Evolutionary conservation across 306 rosid species (phyloP).

Genomic region (Acmispon strigosus): DNA sequence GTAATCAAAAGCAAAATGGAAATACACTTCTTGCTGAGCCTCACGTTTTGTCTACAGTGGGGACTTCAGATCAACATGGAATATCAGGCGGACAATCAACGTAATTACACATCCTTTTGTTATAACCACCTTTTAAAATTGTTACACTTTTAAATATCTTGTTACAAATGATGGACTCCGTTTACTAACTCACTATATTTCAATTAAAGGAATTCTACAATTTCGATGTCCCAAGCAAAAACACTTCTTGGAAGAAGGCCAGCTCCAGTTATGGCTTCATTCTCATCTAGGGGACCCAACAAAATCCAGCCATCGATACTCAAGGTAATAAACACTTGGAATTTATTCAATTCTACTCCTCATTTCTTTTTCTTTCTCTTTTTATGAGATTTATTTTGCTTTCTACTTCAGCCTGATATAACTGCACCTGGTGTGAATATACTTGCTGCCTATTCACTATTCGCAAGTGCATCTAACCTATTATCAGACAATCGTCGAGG

Average conservation of each 20-base stretch:
- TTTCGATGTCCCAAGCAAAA: slow-evolving; percentile 14
- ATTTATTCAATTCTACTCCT: background rate
- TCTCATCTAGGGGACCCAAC: slow-evolving; percentile 32
- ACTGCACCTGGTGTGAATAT: slow-evolving; percentile 38
- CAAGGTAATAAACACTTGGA: slow-evolving; percentile 2
- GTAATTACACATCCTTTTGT: background rate
- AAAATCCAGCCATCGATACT: slow-evolving; percentile 23
- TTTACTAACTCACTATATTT: background rate
- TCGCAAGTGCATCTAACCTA: slow-evolving; percentile 17
- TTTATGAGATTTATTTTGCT: background rate
- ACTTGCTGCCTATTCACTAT: slow-evolving; percentile 44
- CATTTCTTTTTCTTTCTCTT: background rate
- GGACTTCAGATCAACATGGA: too few species aligned
- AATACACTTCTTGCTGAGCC: slow-evolving; percentile 41
- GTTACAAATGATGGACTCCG: background rate
- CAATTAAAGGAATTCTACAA: background rate
- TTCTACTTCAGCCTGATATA: slow-evolving; percentile 34
- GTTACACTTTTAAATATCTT: background rate
- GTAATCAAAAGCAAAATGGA: slow-evolving; percentile 22
- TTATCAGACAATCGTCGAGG: slow-evolving; percentile 4
- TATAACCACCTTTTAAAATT: background rate
- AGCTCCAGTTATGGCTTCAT: slow-evolving; percentile 33
- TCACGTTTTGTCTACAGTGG: slow-evolving; percentile 37
- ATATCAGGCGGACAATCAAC: too few species aligned
- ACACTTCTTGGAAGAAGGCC: slow-evolving; percentile 13